phyloP scores from a whole-genome alignment of 2,329 filamentous ascomycete species.

The Xylaria polymorpha region DNA sequence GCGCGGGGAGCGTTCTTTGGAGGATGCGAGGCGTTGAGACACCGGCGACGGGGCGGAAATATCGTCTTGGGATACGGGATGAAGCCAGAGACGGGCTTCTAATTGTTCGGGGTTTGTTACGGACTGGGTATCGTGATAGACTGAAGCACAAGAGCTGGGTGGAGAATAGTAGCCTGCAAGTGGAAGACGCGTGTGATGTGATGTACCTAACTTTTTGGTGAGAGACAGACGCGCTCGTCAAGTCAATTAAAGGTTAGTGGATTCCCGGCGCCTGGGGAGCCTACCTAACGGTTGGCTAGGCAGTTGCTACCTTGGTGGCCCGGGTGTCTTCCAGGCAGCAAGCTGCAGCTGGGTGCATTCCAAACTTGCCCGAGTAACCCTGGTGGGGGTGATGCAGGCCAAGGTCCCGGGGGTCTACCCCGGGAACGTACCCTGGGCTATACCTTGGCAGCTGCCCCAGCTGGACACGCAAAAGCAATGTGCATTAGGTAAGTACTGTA shows the following conservation, averaged over 20 bases:
- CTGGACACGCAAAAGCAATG: not conserved
- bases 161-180: not conserved
- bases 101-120: not conserved
- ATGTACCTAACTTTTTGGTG: slow-evolving; percentile 24
- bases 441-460: not conserved
- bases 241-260: not conserved
- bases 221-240: slow-evolving; percentile 15
- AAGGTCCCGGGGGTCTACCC: not conserved
- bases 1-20: not conserved
- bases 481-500: not conserved
- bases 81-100: not conserved
- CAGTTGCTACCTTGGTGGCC: not conserved
- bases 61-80: not conserved
- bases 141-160: not conserved
- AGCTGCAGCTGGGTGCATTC: not conserved
- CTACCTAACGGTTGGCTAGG: not conserved
- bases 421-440: not conserved
- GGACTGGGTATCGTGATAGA: not conserved
- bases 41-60: not conserved
- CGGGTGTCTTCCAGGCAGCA: slow-evolving; percentile 1
- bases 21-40: not conserved
- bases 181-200: slow-evolving; percentile 30
- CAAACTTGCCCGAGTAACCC: not conserved
- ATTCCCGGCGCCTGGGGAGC: not conserved
- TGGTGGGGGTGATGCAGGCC: not conserved